A percentile compares a stretch with the other conserved stretches of the same genome.
Evolutionary conservation across 1,284 basidiomycete species (phyloP).

Genomic region (Ustilago esculenta): DNA sequence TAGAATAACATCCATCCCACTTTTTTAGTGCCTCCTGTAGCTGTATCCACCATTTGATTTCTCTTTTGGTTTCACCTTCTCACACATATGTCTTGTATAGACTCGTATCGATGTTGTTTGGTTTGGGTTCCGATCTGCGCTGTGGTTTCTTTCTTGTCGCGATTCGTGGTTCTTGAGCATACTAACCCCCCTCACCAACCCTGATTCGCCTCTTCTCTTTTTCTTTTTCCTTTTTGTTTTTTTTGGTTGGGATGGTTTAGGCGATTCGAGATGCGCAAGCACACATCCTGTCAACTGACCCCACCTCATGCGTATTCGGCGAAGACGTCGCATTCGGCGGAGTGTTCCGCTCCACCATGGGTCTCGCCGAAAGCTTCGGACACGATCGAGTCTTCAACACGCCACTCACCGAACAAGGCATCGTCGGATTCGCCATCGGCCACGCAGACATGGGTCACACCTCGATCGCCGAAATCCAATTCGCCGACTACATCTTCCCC

Average conservation of each 20-base stretch:
- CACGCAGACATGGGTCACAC: constrained; percentile 91
- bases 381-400: constrained; percentile 50
- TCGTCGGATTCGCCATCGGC: constrained; percentile 92
- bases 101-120: background rate
- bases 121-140: background rate
- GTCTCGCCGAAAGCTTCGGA: constrained; percentile 88
- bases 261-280: constrained; percentile 61
- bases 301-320: constrained; percentile 88
- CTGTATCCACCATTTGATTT: no score
- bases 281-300: constrained; percentile 71
- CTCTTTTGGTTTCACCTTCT: background rate
- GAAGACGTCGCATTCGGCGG: constrained; percentile 76
- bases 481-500: constrained; percentile 66
- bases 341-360: constrained; percentile 89
- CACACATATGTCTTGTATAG: constrained; percentile 9
- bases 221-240: background rate
- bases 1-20: no score
- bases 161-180: constrained; percentile 3
- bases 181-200: constrained; percentile 5
- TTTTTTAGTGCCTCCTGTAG: background rate
- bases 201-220: background rate
- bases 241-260: constrained; percentile 12
- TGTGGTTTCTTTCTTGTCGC: background rate
- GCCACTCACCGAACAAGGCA: constrained; percentile 73
- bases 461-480: constrained; percentile 90